Percentiles rank a stretch among this genome's conserved stretches.
phyloP scores from a whole-genome alignment of 1,139 yeast species.

The Candida sanyaensis region DNA sequence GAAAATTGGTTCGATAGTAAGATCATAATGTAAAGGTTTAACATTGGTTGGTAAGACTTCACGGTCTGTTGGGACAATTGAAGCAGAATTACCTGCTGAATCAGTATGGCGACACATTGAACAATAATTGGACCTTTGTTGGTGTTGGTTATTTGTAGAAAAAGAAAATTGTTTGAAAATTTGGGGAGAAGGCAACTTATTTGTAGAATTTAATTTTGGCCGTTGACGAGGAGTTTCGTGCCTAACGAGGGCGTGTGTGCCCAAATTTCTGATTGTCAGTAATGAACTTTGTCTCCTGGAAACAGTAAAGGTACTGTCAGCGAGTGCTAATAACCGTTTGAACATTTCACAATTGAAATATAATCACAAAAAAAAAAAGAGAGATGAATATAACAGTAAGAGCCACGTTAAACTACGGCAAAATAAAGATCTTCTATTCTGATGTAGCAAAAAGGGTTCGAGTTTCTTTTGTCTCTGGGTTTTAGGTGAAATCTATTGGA shows the following conservation, averaged over 20 bases:
- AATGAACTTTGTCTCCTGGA: not conserved
- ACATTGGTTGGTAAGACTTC: conserved; percentile 75
- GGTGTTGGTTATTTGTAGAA: not conserved
- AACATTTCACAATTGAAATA: not conserved
- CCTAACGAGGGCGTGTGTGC: conserved; percentile 1
- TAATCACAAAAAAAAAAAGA: not conserved
- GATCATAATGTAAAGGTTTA: conserved; percentile 68
- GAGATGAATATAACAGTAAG: not conserved
- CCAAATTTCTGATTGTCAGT: not conserved
- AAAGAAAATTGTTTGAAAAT: not conserved
- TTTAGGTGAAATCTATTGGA: too few relatives aligned
- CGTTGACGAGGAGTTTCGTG: not conserved
- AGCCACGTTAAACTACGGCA: not conserved
- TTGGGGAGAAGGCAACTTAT: conserved; percentile 8
- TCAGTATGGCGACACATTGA: conserved; percentile 16
- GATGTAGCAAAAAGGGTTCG: too few relatives aligned
- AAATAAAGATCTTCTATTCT: not conserved
- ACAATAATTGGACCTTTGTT: conserved; percentile 6
- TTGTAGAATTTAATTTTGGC: conserved; percentile 2
- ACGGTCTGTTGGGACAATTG: conserved; percentile 37
- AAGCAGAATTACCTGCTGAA: conserved; percentile 17
- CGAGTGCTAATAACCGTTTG: not conserved
- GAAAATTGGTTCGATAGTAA: conserved; percentile 74
- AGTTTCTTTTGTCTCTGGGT: too few relatives aligned
- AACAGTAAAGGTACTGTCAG: not conserved